phyloP scores from a whole-genome alignment of 768 basidiomycete genomes.

The Leucogyrophana mollusca region DNA sequence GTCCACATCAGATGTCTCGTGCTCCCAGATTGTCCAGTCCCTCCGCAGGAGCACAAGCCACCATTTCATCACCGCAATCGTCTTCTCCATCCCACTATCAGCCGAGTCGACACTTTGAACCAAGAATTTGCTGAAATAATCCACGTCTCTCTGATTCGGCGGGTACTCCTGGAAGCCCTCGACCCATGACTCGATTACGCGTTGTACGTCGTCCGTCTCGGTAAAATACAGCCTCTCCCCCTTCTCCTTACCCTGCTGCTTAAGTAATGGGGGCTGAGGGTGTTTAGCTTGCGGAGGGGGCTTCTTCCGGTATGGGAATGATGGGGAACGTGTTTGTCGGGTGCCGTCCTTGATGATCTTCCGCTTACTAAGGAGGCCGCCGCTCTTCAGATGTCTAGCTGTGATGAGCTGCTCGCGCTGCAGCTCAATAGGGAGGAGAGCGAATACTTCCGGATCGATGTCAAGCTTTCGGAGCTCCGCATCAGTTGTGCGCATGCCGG shows the following conservation, averaged over 20 bases:
- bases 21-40: slow-evolving; percentile 60
- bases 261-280: slow-evolving; percentile 48
- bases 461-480: slow-evolving; percentile 60
- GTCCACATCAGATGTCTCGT: slow-evolving; percentile 32
- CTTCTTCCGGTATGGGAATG: slow-evolving; percentile 40
- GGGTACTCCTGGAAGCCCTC: slow-evolving; percentile 52
- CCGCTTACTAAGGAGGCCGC: slow-evolving; percentile 37
- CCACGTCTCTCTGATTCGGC: slow-evolving; percentile 75
- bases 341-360: slow-evolving; percentile 50
- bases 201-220: slow-evolving; percentile 71
- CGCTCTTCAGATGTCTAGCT: slow-evolving; percentile 47
- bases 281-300: slow-evolving; percentile 59
- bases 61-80: slow-evolving; percentile 74
- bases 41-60: slow-evolving; percentile 73
- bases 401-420: slow-evolving; percentile 75
- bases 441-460: slow-evolving; percentile 75
- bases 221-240: slow-evolving; percentile 58
- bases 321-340: slow-evolving; percentile 32
- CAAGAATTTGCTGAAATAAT: slow-evolving; percentile 72
- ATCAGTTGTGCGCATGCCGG: slow-evolving; percentile 46
- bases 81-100: slow-evolving; percentile 70
- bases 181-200: slow-evolving; percentile 76
- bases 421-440: slow-evolving; percentile 56
- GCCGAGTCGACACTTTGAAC: slow-evolving; percentile 64
- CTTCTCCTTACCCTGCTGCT: slow-evolving; percentile 50